Percentiles rank a stretch among this genome's conserved stretches.
phyloP scores from a whole-genome alignment of 2,329 filamentous ascomycete species.

The Talaromyces sp. region DNA sequence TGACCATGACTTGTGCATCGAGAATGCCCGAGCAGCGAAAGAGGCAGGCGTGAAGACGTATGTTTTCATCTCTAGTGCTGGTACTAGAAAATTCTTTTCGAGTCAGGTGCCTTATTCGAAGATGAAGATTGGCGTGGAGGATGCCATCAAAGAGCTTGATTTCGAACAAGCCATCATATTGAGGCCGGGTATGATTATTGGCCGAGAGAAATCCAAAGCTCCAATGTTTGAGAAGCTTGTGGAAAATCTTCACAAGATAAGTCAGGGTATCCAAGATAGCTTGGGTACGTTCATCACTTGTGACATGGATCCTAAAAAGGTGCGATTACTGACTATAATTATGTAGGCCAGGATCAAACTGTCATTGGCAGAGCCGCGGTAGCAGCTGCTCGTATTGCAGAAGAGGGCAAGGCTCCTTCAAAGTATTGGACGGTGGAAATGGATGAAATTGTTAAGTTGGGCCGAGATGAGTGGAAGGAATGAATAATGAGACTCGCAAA shows the following conservation, averaged over 20 bases:
- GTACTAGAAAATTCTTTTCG: neutral
- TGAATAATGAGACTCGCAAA: neutral
- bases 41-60: constrained; percentile 48
- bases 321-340: neutral
- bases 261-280: constrained; percentile 7
- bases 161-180: constrained; percentile 8
- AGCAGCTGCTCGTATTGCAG: constrained; percentile 5
- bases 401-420: constrained; percentile 2
- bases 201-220: constrained; percentile 5
- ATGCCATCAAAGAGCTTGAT: constrained; percentile 9
- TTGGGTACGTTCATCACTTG: neutral
- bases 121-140: constrained; percentile 9
- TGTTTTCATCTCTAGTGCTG: constrained; percentile 48
- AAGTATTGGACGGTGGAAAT: constrained; percentile 6
- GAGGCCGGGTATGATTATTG: constrained; percentile 8
- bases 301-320: neutral
- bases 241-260: constrained; percentile 1
- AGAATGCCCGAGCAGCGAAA: constrained; percentile 36
- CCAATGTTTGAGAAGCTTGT: constrained; percentile 3
- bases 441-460: constrained; percentile 1
- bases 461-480: constrained; percentile 10
- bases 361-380: constrained; percentile 6
- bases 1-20: constrained; percentile 10
- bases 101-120: constrained; percentile 5
- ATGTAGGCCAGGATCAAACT: constrained; percentile 3